A percentile compares a stretch with the other conserved stretches of the same genome.
Evolutionary conservation across 179 eudicot genomes (phyloP).

Genomic region (Beta corolliflora): DNA sequence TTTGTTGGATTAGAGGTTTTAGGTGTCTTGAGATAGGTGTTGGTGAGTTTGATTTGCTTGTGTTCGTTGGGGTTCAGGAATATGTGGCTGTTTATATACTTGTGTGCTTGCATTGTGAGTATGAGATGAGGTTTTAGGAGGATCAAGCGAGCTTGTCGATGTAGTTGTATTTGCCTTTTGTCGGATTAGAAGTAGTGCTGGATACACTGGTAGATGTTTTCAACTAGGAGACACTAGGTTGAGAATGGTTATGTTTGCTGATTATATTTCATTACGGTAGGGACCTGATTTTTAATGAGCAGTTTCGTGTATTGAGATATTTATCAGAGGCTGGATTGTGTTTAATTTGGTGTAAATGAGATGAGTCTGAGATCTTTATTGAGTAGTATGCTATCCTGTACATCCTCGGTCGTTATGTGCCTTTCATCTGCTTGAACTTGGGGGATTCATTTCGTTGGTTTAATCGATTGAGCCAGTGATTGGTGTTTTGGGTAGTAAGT

Average conservation of each 20-base stretch:
- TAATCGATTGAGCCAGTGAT: not conserved
- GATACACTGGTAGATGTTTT: not conserved
- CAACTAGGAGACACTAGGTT: not conserved
- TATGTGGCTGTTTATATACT: no score
- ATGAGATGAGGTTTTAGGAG: not conserved
- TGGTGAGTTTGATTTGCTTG: no score
- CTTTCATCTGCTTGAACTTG: no score
- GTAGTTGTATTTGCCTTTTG: no score
- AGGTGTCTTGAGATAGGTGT: not conserved
- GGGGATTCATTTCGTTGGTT: not conserved
- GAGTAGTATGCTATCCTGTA: no score
- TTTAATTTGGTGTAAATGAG: no score
- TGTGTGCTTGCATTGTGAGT: not conserved
- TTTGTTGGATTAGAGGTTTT: not conserved
- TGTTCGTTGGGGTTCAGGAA: no score
- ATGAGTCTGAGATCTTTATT: no score
- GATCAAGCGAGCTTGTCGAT: no score
- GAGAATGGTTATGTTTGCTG: not conserved
- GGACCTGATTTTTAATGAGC: not conserved
- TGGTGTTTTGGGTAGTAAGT: not conserved
- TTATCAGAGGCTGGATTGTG: no score
- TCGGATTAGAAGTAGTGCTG: no score
- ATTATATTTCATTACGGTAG: not conserved
- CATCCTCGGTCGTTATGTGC: no score
- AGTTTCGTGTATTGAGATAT: not conserved